Evolutionary conservation across 805 yeast genomes (phyloP), one percentile per base, ranked within the genome.

Genomic region (Candida railenensis): DNA sequence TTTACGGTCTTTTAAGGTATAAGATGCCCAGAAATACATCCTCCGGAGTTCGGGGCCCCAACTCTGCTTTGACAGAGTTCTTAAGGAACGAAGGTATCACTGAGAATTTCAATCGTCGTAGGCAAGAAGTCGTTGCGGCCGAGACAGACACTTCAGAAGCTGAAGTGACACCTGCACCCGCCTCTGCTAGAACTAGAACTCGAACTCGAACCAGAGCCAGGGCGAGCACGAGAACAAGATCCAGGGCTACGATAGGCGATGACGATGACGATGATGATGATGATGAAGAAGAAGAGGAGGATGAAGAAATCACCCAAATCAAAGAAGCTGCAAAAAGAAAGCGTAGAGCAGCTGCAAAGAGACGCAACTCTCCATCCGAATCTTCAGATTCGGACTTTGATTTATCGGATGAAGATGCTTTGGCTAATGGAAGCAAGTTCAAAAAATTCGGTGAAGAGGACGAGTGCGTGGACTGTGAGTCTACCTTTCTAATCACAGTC

Each of bases 1-100:
- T n/a, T n/a, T n/a, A n/a, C n/a, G n/a, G n/a, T n/a, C n/a, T n/a
- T n/a, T n/a, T n/a, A n/a, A n/a, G n/a, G n/a, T n/a, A n/a, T 9
- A 18, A 28, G 28, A 40, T 40, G 43, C 14, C 43, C 14, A 20
- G 43, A 14, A 20, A 32, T 11, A 11, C 36, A 14, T 25, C 43
- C 3, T 40, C 43, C 12, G 62, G 62, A 28, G 74, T 73, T 11
- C 56, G 70, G 36, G 87, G 85, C 4, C 87, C 96, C 39, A 89
- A 88, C 69, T 85, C 95, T 54, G 97, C 97, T 0, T 71, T 91
- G 53, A 91, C 97, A 0, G 94, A 87, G 64, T 91, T 91, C 58
- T 74, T 91, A 49, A 74, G 90, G 42, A 89, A 86, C 47, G 96
- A 90, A 64, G 97, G 97, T 32, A 91, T 91, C 66, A 86, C 96